These are phyloP conservation scores for Curvularia lunata DNA, from an alignment of 2,329 filamentous ascomycete genomes.

Conservation along the genomic window DNA sequence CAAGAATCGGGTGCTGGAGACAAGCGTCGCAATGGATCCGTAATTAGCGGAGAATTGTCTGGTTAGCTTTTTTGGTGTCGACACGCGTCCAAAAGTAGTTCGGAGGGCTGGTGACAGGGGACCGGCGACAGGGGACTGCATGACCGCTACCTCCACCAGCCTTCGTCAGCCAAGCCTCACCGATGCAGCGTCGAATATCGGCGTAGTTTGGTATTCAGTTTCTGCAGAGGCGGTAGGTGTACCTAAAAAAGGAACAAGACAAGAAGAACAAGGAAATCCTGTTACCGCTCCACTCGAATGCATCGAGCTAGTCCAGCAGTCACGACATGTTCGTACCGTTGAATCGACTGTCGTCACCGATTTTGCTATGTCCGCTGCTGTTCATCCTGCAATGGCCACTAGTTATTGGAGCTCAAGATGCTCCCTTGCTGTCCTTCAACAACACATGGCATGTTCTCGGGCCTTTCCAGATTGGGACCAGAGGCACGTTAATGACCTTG, in stretches of 20 bases:
- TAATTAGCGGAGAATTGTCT: conserved; percentile 27
- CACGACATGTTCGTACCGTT: conserved; percentile 8
- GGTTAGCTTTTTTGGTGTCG: conserved; percentile 22
- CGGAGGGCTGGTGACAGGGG: conserved; percentile 26
- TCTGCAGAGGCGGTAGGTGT: background rate
- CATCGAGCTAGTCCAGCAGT: background rate
- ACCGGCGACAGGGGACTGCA: conserved; percentile 3
- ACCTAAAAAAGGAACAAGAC: background rate
- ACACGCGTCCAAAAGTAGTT: conserved; percentile 34
- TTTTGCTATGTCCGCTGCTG: conserved; percentile 11
- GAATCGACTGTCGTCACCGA: conserved; percentile 10
- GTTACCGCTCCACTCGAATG: conserved; percentile 2
- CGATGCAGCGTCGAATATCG: conserved; percentile 10
- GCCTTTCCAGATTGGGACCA: conserved; percentile 64
- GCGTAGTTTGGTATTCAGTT: conserved; percentile 8
- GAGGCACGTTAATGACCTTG: conserved; percentile 53
- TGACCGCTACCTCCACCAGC: conserved; percentile 9
- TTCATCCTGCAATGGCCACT: conserved; percentile 12
- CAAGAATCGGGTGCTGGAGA: conserved; percentile 21
- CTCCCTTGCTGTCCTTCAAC: conserved; percentile 41
- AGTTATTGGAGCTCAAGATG: conserved; percentile 1
- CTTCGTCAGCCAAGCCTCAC: conserved; percentile 22
- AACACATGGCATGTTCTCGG: conserved; percentile 60
- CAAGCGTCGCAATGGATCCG: conserved; percentile 27
- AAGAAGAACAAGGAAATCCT: background rate